Base-by-base conservation (phyloP, 1,284 basidiomycete species). In the Ustilago crameri region DNA sequence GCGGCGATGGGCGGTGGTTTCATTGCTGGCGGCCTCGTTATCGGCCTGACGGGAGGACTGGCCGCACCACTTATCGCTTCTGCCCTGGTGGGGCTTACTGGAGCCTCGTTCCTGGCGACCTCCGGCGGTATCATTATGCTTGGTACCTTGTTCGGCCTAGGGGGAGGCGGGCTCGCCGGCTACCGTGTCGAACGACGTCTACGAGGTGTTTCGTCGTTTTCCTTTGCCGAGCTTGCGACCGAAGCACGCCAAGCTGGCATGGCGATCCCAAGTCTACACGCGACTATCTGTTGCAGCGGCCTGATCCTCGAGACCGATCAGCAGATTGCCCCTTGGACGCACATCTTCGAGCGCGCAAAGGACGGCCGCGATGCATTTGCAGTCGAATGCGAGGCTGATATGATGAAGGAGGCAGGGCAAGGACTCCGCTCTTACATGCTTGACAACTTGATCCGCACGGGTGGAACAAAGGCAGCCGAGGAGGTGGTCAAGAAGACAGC, bases 401-500 rank as follows among this genome's bases (percentile, higher is more conserved):
- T 75, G 64, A 76, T 80, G 75, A 57, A 54, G 10, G 42, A 67
- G 30, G 77, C 79, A 0, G 79, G 79, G 0, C 56, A 57, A 32
- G 73, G 67, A 0, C 46, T 80, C 48, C 61, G 70, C 17, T 55
- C 63, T 5, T 80, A 79, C 56, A 72, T 78, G 57, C 45, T 69
- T 8, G 64, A 76, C 54, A 50, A 71, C 15, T 46, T 76, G 38
- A 69, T 75, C 37, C 60, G 63, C 7, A 66, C 64, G 12, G 66
- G 74, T 8, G 79, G 77, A 9, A 66, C 69, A 2, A 74, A 67
- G 32, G 77, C 70, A 5, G 79, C 70, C 2, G 62, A 68, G 26
- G 85, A 88, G 67, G 82, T 88, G 57, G 83, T 88, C 76, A 87
- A 88, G 73, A 83, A 85, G n/a, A 88, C 87, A 0, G 84, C 86